Conservation (phyloP, 164 flowering plant genomes). For the grape (Vitis vinifera) region ASM3070453v1 NC_081811.1:24019001-24019500, state of each 20-base stretch:
- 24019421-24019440: slow-evolving; percentile 39
- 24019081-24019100: slow-evolving; percentile 49
- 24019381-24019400: slow-evolving; percentile 57
- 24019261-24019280: slow-evolving; percentile 32
- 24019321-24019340: slow-evolving; percentile 34
- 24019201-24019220: slow-evolving; percentile 51
- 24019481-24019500: slow-evolving; percentile 50
- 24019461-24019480: slow-evolving; percentile 41
- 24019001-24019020: slow-evolving; percentile 51
- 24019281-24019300: slow-evolving; percentile 46
- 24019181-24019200: slow-evolving; percentile 53
- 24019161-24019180: slow-evolving; percentile 35
- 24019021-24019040: slow-evolving; percentile 38
- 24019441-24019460: slow-evolving; percentile 37
- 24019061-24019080: slow-evolving; percentile 37
- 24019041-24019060: slow-evolving; percentile 39
- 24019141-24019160: slow-evolving; percentile 44
- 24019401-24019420: slow-evolving; percentile 39
- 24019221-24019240: slow-evolving; percentile 48
- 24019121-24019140: slow-evolving; percentile 33
- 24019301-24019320: slow-evolving; percentile 45
- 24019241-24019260: slow-evolving; percentile 37
- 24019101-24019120: slow-evolving; percentile 62
- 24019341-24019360: slow-evolving; percentile 40
- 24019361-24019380: slow-evolving; percentile 45